phyloP scores from a whole-genome alignment of 345 rosid genomes.

The Ceriops decandra region DNA sequence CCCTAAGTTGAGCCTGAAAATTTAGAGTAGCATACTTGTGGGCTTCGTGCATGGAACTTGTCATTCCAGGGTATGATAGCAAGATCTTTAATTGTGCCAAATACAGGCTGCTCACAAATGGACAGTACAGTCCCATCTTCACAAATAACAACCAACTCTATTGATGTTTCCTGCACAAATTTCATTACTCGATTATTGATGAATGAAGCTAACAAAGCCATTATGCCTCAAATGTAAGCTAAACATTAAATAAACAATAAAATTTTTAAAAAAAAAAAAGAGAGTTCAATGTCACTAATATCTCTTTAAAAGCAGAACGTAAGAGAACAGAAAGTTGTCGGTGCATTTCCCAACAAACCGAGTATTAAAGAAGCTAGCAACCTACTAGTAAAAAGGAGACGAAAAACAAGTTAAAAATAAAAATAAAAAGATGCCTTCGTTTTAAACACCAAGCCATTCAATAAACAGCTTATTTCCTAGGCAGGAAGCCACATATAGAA shows the following conservation, averaged over 20 bases:
- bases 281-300: neutral
- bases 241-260: neutral
- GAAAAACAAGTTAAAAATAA: neutral
- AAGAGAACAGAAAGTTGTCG: neutral
- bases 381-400: neutral
- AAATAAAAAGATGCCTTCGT: too few species aligned
- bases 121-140: constrained; percentile 78
- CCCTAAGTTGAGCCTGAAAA: neutral
- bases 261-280: too few species aligned
- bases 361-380: neutral
- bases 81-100: constrained; percentile 87
- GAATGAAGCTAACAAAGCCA: neutral
- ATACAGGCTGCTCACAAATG: constrained; percentile 77
- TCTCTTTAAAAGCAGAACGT: neutral
- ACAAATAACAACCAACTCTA: constrained; percentile 72
- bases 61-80: constrained; percentile 67
- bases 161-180: constrained; percentile 73
- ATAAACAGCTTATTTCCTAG: too few species aligned
- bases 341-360: too few species aligned
- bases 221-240: neutral
- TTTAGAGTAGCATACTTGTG: constrained; percentile 39
- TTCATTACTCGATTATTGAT: constrained; percentile 16
- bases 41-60: constrained; percentile 35
- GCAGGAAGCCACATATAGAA: too few species aligned
- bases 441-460: too few species aligned